These are phyloP conservation scores for Pythium aphanidermatum DNA, from an alignment of 352 stramenopile genomes.

Conservation along the genomic window DNA sequence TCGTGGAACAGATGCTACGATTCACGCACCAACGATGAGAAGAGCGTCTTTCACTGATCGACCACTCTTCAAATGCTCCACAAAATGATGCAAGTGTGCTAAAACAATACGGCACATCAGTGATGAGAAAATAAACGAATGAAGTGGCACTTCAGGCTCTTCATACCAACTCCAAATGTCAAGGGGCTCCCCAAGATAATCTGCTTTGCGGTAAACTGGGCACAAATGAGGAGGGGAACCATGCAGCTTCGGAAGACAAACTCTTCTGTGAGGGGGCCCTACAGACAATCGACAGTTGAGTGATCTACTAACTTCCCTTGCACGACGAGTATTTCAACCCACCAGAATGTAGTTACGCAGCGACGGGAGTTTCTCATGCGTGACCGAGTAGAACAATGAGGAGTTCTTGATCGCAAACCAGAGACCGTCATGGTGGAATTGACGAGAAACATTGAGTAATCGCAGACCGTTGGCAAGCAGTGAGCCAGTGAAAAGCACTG, in stretches of 20 bases:
- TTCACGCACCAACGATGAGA: conserved; percentile 73
- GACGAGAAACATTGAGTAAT: conserved; percentile 69
- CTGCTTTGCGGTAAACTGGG: conserved; percentile 68
- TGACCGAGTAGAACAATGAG: conserved; percentile 69
- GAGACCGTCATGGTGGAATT: conserved; percentile 62
- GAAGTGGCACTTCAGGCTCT: no score
- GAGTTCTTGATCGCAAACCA: conserved; percentile 84
- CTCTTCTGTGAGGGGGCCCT: conserved; percentile 92
- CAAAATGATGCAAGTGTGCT: conserved; percentile 85
- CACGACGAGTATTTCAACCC: no score
- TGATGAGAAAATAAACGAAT: not conserved
- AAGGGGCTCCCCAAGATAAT: conserved; percentile 87
- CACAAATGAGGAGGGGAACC: conserved; percentile 85
- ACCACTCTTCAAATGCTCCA: conserved; percentile 73
- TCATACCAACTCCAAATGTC: conserved; percentile 93
- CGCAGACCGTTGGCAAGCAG: conserved; percentile 67
- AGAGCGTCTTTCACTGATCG: conserved; percentile 60
- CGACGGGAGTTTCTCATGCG: conserved; percentile 62
- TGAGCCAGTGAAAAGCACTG: conserved; percentile 73
- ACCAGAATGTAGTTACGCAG: conserved; percentile 82
- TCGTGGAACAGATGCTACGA: no score
- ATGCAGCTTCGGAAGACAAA: conserved; percentile 95
- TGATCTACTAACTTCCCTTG: no score
- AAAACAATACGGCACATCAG: not conserved
- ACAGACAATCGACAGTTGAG: conserved; percentile 12